Percentiles rank a stretch among this genome's conserved stretches.
These are phyloP conservation scores for Capsella rubella DNA, from an alignment of 441 rosid species.

Conservation along the genomic window DNA sequence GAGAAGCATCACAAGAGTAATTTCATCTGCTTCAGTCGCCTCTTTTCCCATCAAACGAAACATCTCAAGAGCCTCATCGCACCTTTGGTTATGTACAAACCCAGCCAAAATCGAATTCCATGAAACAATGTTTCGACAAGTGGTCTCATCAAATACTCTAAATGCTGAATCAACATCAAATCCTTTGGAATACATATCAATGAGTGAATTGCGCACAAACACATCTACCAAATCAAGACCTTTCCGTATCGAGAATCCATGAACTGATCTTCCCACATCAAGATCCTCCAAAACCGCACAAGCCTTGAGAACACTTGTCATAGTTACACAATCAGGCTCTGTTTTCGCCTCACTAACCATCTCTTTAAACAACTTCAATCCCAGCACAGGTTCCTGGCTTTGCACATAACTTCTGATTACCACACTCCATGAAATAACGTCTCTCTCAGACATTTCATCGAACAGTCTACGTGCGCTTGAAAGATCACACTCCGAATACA, in stretches of 20 bases:
- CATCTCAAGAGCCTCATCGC: conserved; percentile 49
- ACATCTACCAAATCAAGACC: conserved; percentile 51
- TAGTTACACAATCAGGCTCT: conserved; percentile 54
- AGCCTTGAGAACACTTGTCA: conserved; percentile 60
- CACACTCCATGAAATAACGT: conserved; percentile 68
- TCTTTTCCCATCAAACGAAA: conserved; percentile 51
- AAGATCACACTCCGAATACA: conserved; percentile 47
- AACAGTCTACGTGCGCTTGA: conserved; percentile 51
- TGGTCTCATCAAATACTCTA: conserved; percentile 49
- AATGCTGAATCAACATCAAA: conserved; percentile 50
- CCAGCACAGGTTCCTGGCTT: conserved; percentile 45
- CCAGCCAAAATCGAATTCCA: conserved; percentile 69
- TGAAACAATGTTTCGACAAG: conserved; percentile 52
- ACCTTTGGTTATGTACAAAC: conserved; percentile 53
- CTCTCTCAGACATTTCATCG: conserved; percentile 63
- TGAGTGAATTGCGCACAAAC: conserved; percentile 56
- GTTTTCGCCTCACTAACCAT: conserved; percentile 49
- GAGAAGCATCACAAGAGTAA: conserved; percentile 58
- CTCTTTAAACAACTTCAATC: conserved; percentile 47
- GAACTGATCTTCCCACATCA: conserved; percentile 53
- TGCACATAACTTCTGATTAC: conserved; percentile 55
- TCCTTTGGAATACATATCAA: conserved; percentile 66
- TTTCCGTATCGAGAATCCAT: conserved; percentile 54
- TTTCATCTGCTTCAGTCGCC: conserved; percentile 49
- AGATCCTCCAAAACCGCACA: conserved; percentile 48